Conservation (phyloP, 495 filamentous ascomycete genomes). For the Astrothelium subdiscretum region DNA sequence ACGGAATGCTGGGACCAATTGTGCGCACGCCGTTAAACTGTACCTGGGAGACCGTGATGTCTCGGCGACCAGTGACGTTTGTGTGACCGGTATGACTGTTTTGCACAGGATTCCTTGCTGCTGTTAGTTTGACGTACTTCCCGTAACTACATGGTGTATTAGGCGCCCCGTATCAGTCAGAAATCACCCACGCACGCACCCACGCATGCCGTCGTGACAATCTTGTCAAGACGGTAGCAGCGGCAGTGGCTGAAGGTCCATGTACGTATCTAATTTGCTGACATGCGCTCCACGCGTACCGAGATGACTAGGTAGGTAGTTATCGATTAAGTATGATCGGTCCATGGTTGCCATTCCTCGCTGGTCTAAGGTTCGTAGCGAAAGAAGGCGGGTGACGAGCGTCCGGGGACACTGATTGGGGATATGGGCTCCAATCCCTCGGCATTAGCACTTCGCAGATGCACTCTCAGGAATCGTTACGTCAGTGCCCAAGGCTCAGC, state of each 20-base stretch:
- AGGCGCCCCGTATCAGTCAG: slow-evolving; percentile 1
- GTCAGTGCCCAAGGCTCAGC: no score
- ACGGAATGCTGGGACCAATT: no score
- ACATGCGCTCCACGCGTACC: not conserved
- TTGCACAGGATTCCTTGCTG: not conserved
- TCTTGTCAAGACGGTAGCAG: not conserved
- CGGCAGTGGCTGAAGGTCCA: not conserved
- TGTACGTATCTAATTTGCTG: no score
- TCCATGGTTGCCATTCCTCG: not conserved
- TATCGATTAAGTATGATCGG: not conserved
- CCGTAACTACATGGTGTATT: not conserved
- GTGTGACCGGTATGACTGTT: not conserved
- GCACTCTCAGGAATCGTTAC: not conserved
- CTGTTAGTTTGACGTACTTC: not conserved
- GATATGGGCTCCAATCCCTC: not conserved
- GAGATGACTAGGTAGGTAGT: not conserved
- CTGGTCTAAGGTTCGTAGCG: not conserved
- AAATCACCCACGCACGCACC: not conserved
- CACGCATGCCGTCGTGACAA: not conserved
- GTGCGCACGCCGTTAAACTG: no score
- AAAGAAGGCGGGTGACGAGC: no score
- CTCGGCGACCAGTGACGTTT: not conserved
- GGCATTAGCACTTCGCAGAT: not conserved
- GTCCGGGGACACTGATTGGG: not conserved
- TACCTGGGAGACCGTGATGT: not conserved